Base-by-base conservation (phyloP, 2,329 filamentous ascomycete genomes). In the Tolypocladium nubicola region DNA sequence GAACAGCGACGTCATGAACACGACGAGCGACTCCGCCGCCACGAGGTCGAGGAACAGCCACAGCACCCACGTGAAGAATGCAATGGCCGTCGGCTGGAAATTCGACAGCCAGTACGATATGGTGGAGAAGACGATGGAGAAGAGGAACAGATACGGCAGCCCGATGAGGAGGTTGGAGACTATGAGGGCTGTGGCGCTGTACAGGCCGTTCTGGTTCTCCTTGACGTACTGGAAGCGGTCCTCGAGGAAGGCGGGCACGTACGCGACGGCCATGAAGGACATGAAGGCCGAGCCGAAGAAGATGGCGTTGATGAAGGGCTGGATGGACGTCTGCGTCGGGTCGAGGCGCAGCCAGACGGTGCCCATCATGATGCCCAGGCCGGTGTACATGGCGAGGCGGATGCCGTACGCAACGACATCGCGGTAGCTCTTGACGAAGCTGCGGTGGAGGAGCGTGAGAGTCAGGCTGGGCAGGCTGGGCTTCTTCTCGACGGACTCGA, bases 11-110 rank as follows among this genome's bases (percentile, higher is more conserved):
- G 85, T 83, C 26, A 94, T 76, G 35, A 95, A 76, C 3, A 96
- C 88, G 30, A 95, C 89, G 0, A 95, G 81, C 0, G 87, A 87
- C 71, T 94, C 90, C 23, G 89, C 90, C 0, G 90, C 89, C 2
- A 95, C 72, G 0, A 95, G 80, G 66, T 95, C 89, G 19, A 95
- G 80, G 75, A 93, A 94, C 4, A 95, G 78, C 88, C 89, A 95
- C 74, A 93, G 80, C 2, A 91, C 79, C 83, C 85, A 94, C 37
- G 77, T 86, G 72, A 89, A 88, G 74, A 95, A 95, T 2, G 84
- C 84, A 0, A 70, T 59, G 0, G 79, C 85, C 0, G 76, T 80
- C 1, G 86, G 82, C 2, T 80, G 81, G 73, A 94, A 91, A 72
- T 89, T 88, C 53, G 82, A 83, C 1, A 95, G 82, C 86, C 87